phyloP scores from a whole-genome alignment of 148 eudicot species.

The Dysphania ambrosioides region DNA sequence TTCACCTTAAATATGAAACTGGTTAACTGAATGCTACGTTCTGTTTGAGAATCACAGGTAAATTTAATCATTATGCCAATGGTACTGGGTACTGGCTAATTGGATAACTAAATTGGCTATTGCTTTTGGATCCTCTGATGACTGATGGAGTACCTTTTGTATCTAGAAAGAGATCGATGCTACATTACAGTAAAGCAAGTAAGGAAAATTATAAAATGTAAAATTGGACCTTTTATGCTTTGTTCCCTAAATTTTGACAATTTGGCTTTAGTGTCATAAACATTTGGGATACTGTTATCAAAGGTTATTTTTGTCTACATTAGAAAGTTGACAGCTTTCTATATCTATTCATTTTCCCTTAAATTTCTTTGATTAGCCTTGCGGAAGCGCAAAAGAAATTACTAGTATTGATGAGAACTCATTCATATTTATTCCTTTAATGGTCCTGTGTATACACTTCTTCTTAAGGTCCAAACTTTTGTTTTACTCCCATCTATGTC shows the following conservation, averaged over 20 bases:
- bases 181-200: background rate
- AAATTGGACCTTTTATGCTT: slow-evolving; percentile 1
- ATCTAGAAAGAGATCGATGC: slow-evolving; percentile 9
- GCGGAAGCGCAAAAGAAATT: background rate
- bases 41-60: slow-evolving; percentile 21
- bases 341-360: background rate
- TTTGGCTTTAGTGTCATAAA: slow-evolving; percentile 2
- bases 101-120: slow-evolving; percentile 16
- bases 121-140: slow-evolving; percentile 19
- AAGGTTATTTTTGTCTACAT: slow-evolving; percentile 10
- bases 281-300: background rate
- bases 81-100: background rate
- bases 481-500: background rate
- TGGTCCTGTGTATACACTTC: background rate
- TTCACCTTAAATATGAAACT: too few relatives aligned
- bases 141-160: slow-evolving; percentile 11
- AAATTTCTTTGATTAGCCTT: background rate
- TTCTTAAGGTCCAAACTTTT: background rate
- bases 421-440: background rate
- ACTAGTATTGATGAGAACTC: background rate
- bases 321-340: background rate
- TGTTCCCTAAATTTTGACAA: slow-evolving; percentile 11
- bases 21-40: too few relatives aligned
- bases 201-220: background rate
- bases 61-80: slow-evolving; percentile 14